phyloP scores from a whole-genome alignment of 2,329 filamentous ascomycete species.

The Capronia epimyces region DNA sequence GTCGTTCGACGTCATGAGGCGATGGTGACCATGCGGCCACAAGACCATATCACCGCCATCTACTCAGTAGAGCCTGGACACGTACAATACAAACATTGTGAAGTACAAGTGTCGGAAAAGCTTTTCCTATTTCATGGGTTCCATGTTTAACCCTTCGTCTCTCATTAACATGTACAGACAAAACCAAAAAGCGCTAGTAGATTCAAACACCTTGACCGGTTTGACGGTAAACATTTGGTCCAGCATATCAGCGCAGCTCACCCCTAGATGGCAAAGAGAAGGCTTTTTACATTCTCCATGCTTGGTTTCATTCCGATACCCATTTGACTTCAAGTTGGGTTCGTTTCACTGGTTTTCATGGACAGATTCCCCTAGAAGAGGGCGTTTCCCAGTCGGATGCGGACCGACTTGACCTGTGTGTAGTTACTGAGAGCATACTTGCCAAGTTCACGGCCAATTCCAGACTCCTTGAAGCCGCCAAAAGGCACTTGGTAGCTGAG shows the following conservation, averaged over 20 bases:
- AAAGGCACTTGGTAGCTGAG: conserved; percentile 56
- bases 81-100: too few relatives aligned
- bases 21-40: too few relatives aligned
- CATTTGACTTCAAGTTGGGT: not conserved
- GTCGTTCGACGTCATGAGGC: too few relatives aligned
- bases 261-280: not conserved
- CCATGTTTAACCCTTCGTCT: too few relatives aligned
- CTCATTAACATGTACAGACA: conserved; percentile 13
- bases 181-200: conserved; percentile 1
- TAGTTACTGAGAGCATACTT: conserved; percentile 47
- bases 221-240: not conserved
- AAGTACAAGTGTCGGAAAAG: too few relatives aligned
- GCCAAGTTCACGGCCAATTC: conserved; percentile 43
- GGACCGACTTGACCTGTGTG: conserved; percentile 46
- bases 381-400: conserved; percentile 42
- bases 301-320: not conserved
- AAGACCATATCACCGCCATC: too few relatives aligned
- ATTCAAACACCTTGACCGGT: not conserved
- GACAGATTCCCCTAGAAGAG: conserved; percentile 35
- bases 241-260: not conserved
- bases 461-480: conserved; percentile 43
- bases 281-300: not conserved
- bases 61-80: too few relatives aligned
- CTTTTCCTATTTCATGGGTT: too few relatives aligned
- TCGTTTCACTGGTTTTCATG: conserved; percentile 4